These are phyloP conservation scores for Annulohypoxylon maeteangense DNA, from an alignment of 495 filamentous ascomycete species.

Conservation along the genomic window DNA sequence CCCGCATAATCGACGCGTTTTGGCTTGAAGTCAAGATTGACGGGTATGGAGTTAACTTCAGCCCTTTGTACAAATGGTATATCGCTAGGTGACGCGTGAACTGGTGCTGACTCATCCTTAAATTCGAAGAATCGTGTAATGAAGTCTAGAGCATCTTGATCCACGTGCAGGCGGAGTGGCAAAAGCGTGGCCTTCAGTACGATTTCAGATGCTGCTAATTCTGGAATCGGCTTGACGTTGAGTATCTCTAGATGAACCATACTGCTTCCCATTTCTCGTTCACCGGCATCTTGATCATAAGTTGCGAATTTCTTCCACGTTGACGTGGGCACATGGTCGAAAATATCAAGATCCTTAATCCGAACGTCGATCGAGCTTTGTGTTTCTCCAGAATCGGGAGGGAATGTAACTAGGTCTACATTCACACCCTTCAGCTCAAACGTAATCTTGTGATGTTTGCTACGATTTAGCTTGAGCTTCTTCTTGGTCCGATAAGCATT, in stretches of 20 bases:
- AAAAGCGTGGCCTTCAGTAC: conserved; percentile 86
- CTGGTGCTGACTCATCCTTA: conserved; percentile 76
- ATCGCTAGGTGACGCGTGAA: conserved; percentile 68
- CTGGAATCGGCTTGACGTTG: conserved; percentile 84
- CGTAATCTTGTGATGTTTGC: conserved; percentile 92
- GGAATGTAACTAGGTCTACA: conserved; percentile 85
- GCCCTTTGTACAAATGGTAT: conserved; percentile 89
- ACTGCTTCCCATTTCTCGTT: conserved; percentile 81
- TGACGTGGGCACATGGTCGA: conserved; percentile 93
- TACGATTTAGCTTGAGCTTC: conserved; percentile 79
- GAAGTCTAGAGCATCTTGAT: conserved; percentile 98
- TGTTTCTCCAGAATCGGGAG: conserved; percentile 79
- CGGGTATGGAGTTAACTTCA: conserved; percentile 82
- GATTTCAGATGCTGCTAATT: conserved; percentile 88
- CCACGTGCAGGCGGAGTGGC: conserved; percentile 91
- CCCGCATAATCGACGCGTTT: conserved; percentile 95
- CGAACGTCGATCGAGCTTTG: conserved; percentile 87
- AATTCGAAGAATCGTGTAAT: conserved; percentile 98
- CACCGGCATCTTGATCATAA: conserved; percentile 86
- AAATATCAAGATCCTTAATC: conserved; percentile 85
- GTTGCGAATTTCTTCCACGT: conserved; percentile 99
- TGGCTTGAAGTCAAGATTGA: conserved; percentile 96
- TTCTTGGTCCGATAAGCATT: conserved; percentile 59
- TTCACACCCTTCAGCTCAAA: conserved; percentile 91
- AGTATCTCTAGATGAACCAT: conserved; percentile 92